phyloP scores from a whole-genome alignment of 768 basidiomycete genomes.

The Amanita fuliginea region DNA sequence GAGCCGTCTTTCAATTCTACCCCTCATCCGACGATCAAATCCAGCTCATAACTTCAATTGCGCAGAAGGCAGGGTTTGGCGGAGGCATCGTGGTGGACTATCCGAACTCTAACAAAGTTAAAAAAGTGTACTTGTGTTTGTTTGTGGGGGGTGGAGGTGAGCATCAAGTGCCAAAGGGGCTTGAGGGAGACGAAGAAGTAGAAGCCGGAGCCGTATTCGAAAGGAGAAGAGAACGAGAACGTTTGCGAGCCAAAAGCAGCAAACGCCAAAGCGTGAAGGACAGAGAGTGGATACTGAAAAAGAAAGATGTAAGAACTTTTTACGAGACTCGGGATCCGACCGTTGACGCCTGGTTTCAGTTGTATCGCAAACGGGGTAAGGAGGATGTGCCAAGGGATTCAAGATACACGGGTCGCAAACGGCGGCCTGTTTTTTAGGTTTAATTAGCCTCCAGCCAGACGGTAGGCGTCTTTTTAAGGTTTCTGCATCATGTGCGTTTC shows the following conservation, averaged over 20 bases:
- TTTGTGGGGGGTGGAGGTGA: conserved; percentile 72
- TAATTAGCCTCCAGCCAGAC: conserved; percentile 8
- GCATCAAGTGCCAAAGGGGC: conserved; percentile 62
- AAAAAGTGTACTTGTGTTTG: conserved; percentile 89
- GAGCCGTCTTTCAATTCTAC: conserved; percentile 90
- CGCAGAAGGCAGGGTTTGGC: conserved; percentile 92
- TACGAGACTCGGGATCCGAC: not conserved
- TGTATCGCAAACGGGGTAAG: conserved; percentile 80
- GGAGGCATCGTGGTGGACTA: conserved; percentile 96
- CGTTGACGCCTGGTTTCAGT: conserved; percentile 23
- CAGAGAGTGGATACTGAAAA: conserved; percentile 89
- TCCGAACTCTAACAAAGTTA: conserved; percentile 92
- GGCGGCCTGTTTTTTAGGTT: conserved; percentile 66
- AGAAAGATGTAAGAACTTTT: conserved; percentile 75
- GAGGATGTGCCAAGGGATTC: conserved; percentile 77
- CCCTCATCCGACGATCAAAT: conserved; percentile 96
- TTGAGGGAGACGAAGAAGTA: conserved; percentile 57
- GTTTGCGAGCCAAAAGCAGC: conserved; percentile 41
- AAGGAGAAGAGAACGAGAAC: conserved; percentile 61
- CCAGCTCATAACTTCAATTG: conserved; percentile 85
- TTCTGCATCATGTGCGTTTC: conserved; percentile 13
- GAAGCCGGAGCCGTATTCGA: conserved; percentile 63
- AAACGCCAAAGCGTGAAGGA: conserved; percentile 68
- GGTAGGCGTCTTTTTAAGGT: not conserved
- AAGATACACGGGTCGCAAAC: conserved; percentile 87